phyloP scores from a whole-genome alignment of 2,329 filamentous ascomycete species.

The Colletotrichum gloeosporioides region DNA sequence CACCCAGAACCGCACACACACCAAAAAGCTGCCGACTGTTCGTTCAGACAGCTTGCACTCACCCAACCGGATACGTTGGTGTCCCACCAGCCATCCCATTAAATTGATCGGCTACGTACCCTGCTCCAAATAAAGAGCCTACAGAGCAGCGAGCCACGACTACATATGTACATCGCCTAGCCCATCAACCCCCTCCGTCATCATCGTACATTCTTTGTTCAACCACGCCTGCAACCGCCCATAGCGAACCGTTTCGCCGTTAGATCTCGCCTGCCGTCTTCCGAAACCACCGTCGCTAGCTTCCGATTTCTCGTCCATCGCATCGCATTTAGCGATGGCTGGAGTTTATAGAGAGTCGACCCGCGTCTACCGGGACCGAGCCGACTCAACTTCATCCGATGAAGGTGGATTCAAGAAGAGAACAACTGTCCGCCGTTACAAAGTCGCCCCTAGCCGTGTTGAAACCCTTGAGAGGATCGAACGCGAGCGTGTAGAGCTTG shows the following conservation, averaged over 20 bases:
- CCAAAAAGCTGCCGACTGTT: not conserved
- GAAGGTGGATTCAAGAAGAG: slow-evolving; percentile 51
- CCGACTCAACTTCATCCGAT: slow-evolving; percentile 38
- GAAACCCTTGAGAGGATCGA: slow-evolving; percentile 49
- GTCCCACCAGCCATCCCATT: slow-evolving; percentile 12
- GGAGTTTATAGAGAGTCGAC: slow-evolving; percentile 36
- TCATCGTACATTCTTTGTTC: slow-evolving; percentile 19
- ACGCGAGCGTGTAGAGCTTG: slow-evolving; percentile 43
- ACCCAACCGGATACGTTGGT: not conserved
- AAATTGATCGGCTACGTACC: not conserved
- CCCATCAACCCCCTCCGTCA: slow-evolving; percentile 16
- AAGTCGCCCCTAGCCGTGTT: slow-evolving; percentile 47
- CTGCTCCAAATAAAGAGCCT: not conserved
- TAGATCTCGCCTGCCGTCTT: slow-evolving; percentile 2
- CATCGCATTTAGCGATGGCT: slow-evolving; percentile 19
- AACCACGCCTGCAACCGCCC: slow-evolving; percentile 2
- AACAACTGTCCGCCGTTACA: slow-evolving; percentile 59
- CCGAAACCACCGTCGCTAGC: slow-evolving; percentile 5
- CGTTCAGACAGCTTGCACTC: not conserved
- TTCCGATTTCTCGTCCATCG: not conserved
- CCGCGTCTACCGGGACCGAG: slow-evolving; percentile 37
- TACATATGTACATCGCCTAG: slow-evolving; percentile 13
- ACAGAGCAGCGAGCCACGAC: not conserved
- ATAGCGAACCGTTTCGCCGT: not conserved
- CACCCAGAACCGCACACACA: not conserved